These are phyloP conservation scores for Stephania cephalantha DNA, from an alignment of 164 flowering plant species.

Conservation along the genomic window DNA sequence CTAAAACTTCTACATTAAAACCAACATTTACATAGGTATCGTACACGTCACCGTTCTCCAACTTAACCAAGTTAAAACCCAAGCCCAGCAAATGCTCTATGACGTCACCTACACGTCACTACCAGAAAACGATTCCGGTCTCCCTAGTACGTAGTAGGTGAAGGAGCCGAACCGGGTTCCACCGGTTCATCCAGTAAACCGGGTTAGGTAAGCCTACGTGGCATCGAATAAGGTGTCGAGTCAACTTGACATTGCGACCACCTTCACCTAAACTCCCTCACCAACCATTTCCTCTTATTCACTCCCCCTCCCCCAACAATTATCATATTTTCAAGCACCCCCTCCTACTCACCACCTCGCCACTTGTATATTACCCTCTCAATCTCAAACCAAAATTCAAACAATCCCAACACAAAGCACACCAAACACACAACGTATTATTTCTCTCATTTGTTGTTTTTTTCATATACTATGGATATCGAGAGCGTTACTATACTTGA, in stretches of 20 bases:
- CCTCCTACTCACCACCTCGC: not conserved
- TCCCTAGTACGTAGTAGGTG: conserved; percentile 15
- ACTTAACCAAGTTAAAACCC: not conserved
- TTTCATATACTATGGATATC: too few relatives aligned
- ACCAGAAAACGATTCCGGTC: not conserved
- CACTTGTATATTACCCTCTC: conserved; percentile 12
- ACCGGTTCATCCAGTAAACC: conserved; percentile 3
- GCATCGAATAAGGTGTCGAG: not conserved
- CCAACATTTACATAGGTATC: too few relatives aligned
- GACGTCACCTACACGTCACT: not conserved
- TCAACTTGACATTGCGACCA: conserved; percentile 9
- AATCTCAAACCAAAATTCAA: conserved; percentile 9
- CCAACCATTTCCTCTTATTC: conserved; percentile 5
- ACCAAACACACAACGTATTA: not conserved
- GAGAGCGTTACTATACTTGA: too few relatives aligned
- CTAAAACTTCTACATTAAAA: too few relatives aligned
- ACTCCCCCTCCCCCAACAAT: not conserved
- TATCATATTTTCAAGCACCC: not conserved
- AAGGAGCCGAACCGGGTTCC: not conserved
- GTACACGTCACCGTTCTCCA: not conserved
- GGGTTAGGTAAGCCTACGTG: conserved; percentile 15
- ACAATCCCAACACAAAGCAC: not conserved
- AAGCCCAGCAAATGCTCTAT: not conserved
- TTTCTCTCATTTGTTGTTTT: too few relatives aligned
- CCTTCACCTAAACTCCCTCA: conserved; percentile 1